Percentiles rank a stretch among this genome's conserved stretches.
phyloP scores from a whole-genome alignment of 164 flowering plant species.

The Tinospora cordifolia region DNA sequence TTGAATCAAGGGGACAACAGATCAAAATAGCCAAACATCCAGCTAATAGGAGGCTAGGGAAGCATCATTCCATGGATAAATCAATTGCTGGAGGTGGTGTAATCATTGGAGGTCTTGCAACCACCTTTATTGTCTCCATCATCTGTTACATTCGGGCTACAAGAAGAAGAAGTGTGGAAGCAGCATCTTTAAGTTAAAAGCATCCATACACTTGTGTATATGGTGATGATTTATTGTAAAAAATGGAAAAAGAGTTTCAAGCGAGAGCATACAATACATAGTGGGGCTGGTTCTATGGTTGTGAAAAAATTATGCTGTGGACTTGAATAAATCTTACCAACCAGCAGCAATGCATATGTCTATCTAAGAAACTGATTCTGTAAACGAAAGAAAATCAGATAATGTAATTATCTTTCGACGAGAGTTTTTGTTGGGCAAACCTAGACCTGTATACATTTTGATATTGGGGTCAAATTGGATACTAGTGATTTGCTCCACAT shows the following conservation, averaged over 20 bases:
- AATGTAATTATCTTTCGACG: no score
- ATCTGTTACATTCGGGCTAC: slow-evolving; percentile 64
- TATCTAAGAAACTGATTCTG: neutral
- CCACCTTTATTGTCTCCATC: slow-evolving; percentile 46
- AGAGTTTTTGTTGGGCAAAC: no score
- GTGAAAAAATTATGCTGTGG: neutral
- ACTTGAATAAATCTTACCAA: neutral
- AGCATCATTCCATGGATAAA: slow-evolving; percentile 31
- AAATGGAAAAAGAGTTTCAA: neutral
- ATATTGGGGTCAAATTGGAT: no score
- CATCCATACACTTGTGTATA: neutral
- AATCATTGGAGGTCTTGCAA: slow-evolving; percentile 55
- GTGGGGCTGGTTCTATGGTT: no score
- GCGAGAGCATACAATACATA: neutral
- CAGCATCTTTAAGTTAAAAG: neutral
- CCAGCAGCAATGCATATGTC: neutral
- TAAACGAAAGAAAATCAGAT: neutral
- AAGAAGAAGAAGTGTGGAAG: slow-evolving; percentile 24
- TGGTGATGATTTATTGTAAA: neutral
- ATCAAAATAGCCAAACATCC: slow-evolving; percentile 14
- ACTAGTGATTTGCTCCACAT: no score
- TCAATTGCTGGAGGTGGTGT: slow-evolving; percentile 59
- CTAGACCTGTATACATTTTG: no score
- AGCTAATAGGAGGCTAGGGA: neutral
- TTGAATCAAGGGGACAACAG: slow-evolving; percentile 11